A percentile compares a stretch with the other conserved stretches of the same genome.
Conservation (phyloP, 495 filamentous ascomycete species). For the Annulohypoxylon bovei region DNA sequence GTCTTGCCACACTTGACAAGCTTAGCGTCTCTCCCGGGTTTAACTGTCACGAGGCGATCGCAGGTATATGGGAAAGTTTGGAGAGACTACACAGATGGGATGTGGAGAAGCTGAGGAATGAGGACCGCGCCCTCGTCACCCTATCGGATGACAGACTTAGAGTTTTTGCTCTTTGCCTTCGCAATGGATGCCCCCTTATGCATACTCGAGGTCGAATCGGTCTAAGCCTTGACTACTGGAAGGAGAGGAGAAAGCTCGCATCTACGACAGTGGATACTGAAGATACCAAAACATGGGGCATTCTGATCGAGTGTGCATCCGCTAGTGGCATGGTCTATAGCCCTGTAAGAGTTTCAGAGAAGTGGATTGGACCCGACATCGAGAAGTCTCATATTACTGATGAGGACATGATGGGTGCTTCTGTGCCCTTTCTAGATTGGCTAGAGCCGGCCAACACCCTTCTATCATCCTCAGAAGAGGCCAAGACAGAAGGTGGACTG, state of each 20-base stretch:
- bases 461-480: constrained; percentile 53
- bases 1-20: constrained; percentile 79
- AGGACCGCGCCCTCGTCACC: constrained; percentile 55
- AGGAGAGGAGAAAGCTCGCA: constrained; percentile 64
- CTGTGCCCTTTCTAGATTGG: constrained; percentile 70
- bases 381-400: constrained; percentile 58
- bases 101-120: constrained; percentile 65
- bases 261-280: constrained; percentile 46
- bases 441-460: constrained; percentile 63
- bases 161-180: constrained; percentile 67
- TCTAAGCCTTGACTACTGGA: constrained; percentile 88
- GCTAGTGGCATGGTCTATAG: constrained; percentile 61
- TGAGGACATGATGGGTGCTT: constrained; percentile 54
- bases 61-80: constrained; percentile 77
- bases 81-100: constrained; percentile 72
- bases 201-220: constrained; percentile 78
- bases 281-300: constrained; percentile 62
- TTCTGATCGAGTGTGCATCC: constrained; percentile 70
- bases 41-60: constrained; percentile 89
- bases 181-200: constrained; percentile 81
- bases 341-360: constrained; percentile 69
- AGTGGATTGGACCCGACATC: constrained; percentile 71
- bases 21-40: constrained; percentile 76
- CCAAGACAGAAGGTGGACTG: constrained; percentile 46
- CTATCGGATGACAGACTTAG: constrained; percentile 63